Conservation (phyloP, 139 green algal genomes). For the Auxenochlorella protothecoides region DNA sequence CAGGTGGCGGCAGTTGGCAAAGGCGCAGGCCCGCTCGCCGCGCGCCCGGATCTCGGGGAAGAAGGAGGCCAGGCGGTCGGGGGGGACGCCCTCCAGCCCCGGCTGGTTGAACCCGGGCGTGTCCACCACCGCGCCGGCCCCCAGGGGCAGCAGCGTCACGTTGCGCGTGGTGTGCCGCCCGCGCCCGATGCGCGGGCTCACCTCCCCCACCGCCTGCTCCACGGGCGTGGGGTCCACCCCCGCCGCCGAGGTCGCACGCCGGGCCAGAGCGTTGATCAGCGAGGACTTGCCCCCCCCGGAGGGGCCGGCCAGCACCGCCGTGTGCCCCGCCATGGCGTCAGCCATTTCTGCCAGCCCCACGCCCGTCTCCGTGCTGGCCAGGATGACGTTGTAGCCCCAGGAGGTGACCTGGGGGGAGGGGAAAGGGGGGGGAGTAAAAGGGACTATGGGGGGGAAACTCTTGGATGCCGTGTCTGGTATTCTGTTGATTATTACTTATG, state of each 20-base stretch:
- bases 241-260: slow-evolving; percentile 4
- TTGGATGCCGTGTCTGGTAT: no score
- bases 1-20: slow-evolving; percentile 80
- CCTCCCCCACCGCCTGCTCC: slow-evolving; percentile 42
- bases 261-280: slow-evolving; percentile 81
- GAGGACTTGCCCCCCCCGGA: slow-evolving; percentile 88
- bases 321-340: slow-evolving; percentile 28
- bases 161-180: slow-evolving; percentile 89
- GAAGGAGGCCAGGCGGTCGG: slow-evolving; percentile 23
- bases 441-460: not conserved
- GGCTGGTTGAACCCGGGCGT: slow-evolving; percentile 88
- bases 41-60: slow-evolving; percentile 51
- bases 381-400: slow-evolving; percentile 76
- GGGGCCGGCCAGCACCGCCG: slow-evolving; percentile 79
- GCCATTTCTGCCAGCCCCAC: slow-evolving; percentile 47
- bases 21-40: slow-evolving; percentile 28
- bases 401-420: slow-evolving; percentile 20
- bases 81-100: slow-evolving; percentile 26
- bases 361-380: slow-evolving; percentile 57
- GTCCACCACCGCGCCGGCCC: slow-evolving; percentile 60
- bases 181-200: slow-evolving; percentile 62
- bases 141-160: slow-evolving; percentile 64
- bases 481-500: no score
- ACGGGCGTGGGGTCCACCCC: not conserved
- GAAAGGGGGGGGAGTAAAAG: not conserved